A percentile compares a stretch with the other conserved stretches of the same genome.
phyloP scores from a whole-genome alignment of 352 stramenopile genomes.

The Phytophthora hybrid region DNA sequence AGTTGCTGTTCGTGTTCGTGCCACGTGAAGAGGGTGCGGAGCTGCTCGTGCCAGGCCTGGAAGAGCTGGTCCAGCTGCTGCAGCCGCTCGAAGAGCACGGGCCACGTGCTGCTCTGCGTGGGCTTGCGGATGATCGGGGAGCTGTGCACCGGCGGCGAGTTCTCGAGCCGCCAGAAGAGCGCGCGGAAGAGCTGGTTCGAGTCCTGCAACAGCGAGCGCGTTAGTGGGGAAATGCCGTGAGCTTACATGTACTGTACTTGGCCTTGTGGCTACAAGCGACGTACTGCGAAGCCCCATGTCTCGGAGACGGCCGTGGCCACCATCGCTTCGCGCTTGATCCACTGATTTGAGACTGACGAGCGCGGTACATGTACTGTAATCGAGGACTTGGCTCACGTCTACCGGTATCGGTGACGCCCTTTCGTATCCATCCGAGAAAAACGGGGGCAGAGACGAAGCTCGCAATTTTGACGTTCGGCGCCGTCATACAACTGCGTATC shows the following conservation, averaged over 20 bases:
- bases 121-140: conserved; percentile 30
- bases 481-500: background rate
- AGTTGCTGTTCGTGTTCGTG: conserved; percentile 3
- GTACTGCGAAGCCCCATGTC: conserved; percentile 22
- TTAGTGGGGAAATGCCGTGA: background rate
- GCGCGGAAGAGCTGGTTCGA: conserved; percentile 33
- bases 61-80: conserved; percentile 40
- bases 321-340: conserved; percentile 7
- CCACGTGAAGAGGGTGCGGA: conserved; percentile 24
- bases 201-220: conserved; percentile 15
- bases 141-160: conserved; percentile 19
- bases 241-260: background rate
- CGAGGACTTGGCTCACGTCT: background rate
- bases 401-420: background rate
- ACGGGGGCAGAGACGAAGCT: conserved; percentile 1
- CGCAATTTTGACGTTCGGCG: background rate
- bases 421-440: background rate
- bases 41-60: conserved; percentile 39
- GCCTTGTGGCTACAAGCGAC: background rate
- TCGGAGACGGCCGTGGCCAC: conserved; percentile 7
- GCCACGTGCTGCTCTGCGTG: conserved; percentile 8
- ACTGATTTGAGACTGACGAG: conserved; percentile 24
- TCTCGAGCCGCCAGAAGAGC: conserved; percentile 31
- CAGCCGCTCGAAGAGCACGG: conserved; percentile 33
- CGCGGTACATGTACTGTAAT: too few species aligned